A percentile compares a stretch with the other conserved stretches of the same genome.
Conservation (phyloP, 441 rosid species). For the Corymbia calophylla region DNA sequence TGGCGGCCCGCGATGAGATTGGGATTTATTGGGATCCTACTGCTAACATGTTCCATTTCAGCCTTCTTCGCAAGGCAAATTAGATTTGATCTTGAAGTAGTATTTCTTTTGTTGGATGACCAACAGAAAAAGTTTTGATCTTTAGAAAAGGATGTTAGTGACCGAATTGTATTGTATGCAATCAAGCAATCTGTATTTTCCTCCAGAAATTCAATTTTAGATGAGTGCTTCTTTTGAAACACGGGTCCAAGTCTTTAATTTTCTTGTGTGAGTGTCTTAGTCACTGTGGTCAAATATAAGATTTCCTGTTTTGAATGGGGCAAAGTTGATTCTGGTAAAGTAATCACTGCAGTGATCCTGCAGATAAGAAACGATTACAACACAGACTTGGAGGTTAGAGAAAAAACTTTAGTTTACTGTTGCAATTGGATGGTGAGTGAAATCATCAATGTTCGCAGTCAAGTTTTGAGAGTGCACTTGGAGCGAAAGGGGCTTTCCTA, state of each 20-base stretch:
- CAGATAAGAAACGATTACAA: background rate
- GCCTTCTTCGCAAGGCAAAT: background rate
- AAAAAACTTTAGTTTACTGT: background rate
- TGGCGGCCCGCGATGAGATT: background rate
- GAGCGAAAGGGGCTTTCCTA: background rate
- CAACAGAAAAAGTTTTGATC: background rate
- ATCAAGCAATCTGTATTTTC: background rate
- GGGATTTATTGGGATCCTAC: background rate
- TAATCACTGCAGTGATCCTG: background rate
- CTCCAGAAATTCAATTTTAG: background rate
- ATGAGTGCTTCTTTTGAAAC: too few species aligned
- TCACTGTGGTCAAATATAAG: background rate
- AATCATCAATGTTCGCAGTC: background rate
- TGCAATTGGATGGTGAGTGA: background rate
- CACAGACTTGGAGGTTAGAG: background rate
- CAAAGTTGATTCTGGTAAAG: background rate
- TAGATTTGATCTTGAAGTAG: background rate
- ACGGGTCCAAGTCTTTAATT: background rate
- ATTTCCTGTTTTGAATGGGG: background rate
- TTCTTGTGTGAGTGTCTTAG: background rate
- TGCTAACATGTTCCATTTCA: background rate
- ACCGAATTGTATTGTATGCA: background rate
- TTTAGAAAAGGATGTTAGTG: background rate
- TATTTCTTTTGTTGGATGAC: background rate
- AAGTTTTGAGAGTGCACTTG: background rate